phyloP scores from a whole-genome alignment of 352 stramenopile genomes.

The Globisporangium cystogenes region DNA sequence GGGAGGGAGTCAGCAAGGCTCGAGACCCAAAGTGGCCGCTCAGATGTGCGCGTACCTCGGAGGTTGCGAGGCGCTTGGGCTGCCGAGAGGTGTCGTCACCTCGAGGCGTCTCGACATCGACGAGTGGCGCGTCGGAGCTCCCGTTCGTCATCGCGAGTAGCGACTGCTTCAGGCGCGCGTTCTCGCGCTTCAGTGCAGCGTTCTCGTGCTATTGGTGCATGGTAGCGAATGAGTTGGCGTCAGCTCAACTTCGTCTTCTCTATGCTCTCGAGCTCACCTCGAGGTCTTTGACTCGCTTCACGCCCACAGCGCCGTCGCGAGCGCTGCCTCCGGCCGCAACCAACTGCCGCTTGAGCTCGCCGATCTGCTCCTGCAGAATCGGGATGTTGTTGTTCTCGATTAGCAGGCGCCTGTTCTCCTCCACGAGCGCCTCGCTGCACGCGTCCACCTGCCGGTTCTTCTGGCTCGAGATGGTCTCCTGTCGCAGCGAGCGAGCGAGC shows the following conservation, averaged over 20 bases:
- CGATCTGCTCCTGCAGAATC: slow-evolving; percentile 66
- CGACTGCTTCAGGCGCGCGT: slow-evolving; percentile 34
- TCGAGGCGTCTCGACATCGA: not conserved
- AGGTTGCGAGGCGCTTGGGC: slow-evolving; percentile 8
- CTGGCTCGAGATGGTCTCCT: slow-evolving; percentile 53
- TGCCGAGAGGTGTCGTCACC: not conserved
- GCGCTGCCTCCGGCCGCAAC: not conserved
- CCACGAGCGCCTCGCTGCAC: slow-evolving; percentile 40
- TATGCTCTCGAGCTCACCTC: slow-evolving; percentile 20
- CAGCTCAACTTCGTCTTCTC: not conserved
- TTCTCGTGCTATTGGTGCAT: slow-evolving; percentile 31
- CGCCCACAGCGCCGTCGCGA: slow-evolving; percentile 3
- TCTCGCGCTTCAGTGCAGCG: slow-evolving; percentile 37
- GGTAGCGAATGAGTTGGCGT: not conserved
- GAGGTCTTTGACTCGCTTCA: slow-evolving; percentile 33
- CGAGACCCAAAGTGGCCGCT: not conserved
- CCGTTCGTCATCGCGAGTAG: slow-evolving; percentile 19
- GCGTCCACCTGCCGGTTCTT: slow-evolving; percentile 48
- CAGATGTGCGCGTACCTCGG: slow-evolving; percentile 1
- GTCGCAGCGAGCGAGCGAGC: not conserved
- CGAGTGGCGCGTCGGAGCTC: not conserved
- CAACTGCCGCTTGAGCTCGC: slow-evolving; percentile 56
- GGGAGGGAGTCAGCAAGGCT: not conserved
- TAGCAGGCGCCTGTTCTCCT: slow-evolving; percentile 59
- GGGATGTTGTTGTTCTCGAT: slow-evolving; percentile 87